Conservation (phyloP, 495 filamentous ascomycete species). For the Lasiosphaeriaceae sp. region DNA sequence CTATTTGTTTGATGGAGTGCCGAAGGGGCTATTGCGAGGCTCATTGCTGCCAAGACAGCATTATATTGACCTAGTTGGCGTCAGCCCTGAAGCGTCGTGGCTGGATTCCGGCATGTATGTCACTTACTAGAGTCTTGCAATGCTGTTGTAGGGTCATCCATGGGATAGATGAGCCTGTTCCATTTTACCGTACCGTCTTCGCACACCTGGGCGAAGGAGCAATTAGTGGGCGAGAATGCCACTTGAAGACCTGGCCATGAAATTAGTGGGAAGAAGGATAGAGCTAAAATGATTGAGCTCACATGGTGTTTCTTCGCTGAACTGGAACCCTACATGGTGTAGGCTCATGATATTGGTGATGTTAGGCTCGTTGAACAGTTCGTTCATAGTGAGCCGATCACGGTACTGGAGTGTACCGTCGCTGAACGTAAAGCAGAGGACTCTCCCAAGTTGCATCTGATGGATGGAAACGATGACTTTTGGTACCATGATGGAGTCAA, state of each 20-base stretch:
- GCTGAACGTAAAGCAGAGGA: conserved; percentile 64
- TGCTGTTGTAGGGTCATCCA: conserved; percentile 35
- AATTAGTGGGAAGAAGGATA: conserved; percentile 20
- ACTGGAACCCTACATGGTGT: conserved; percentile 71
- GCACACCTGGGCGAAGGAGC: conserved; percentile 59
- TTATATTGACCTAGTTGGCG: conserved; percentile 33
- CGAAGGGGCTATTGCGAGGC: conserved; percentile 38
- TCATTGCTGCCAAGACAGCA: conserved; percentile 36
- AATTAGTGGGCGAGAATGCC: conserved; percentile 71
- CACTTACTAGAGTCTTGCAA: conserved; percentile 40
- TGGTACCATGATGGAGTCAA: conserved; percentile 60
- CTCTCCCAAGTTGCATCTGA: conserved; percentile 60
- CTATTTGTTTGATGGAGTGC: conserved; percentile 54
- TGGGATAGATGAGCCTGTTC: conserved; percentile 55
- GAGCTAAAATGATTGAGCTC: conserved; percentile 24
- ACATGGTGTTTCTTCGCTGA: conserved; percentile 48
- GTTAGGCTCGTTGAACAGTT: conserved; percentile 59
- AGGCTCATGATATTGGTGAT: conserved; percentile 61
- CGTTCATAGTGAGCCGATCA: conserved; percentile 63
- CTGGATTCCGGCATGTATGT: background rate
- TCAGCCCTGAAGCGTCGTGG: background rate
- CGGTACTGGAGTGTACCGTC: conserved; percentile 78
- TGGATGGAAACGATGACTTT: conserved; percentile 67
- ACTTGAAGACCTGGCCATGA: conserved; percentile 53
- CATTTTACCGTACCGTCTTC: conserved; percentile 63